These are phyloP conservation scores for Cryphonectria nitschkei DNA, from an alignment of 2,329 filamentous ascomycete genomes.

Conservation along the genomic window DNA sequence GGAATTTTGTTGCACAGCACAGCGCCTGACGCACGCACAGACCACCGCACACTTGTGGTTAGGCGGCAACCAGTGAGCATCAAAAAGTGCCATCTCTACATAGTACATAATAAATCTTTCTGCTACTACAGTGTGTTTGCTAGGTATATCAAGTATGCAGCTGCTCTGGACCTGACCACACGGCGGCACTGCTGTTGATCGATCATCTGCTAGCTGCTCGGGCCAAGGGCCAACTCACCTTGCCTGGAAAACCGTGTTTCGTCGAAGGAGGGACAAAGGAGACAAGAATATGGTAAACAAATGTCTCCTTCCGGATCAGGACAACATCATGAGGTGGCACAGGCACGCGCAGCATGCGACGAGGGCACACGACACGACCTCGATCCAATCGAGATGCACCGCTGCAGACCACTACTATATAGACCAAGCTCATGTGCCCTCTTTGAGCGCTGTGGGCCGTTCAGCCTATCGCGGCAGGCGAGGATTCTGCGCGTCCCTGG, in stretches of 20 bases:
- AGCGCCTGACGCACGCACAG: conserved; percentile 23
- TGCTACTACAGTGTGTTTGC: not conserved
- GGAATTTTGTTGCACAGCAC: conserved; percentile 3
- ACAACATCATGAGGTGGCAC: not conserved
- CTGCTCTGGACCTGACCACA: not conserved
- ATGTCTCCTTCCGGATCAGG: not conserved
- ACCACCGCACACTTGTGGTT: not conserved
- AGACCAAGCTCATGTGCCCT: conserved; percentile 6
- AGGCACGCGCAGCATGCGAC: not conserved
- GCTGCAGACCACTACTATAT: not conserved
- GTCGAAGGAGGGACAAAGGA: too few relatives aligned
- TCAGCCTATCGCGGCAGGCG: not conserved
- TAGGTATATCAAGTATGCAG: not conserved
- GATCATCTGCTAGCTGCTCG: not conserved
- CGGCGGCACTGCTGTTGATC: too few relatives aligned
- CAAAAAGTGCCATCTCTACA: not conserved
- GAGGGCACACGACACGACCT: not conserved
- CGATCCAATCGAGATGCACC: not conserved
- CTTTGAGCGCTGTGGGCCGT: not conserved
- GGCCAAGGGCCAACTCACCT: not conserved
- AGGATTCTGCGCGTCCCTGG: not conserved
- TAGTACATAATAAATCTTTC: too few relatives aligned
- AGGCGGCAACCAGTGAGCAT: not conserved
- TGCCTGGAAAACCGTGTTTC: too few relatives aligned
- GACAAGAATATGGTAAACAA: too few relatives aligned